Evolutionary conservation across 768 basidiomycete species (phyloP).

Genomic region (Ramaria sp.): DNA sequence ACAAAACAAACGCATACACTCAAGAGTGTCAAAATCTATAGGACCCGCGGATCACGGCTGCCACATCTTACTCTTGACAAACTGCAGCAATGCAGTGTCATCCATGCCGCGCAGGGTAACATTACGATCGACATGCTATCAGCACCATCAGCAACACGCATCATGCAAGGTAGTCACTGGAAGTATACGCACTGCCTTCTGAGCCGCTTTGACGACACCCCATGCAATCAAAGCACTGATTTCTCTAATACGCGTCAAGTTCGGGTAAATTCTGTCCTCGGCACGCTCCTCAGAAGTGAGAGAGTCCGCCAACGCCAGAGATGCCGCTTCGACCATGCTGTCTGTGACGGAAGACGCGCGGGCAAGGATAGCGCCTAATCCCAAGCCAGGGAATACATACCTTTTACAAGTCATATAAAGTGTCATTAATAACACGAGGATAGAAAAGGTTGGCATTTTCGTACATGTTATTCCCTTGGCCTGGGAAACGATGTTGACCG

Average conservation of each 20-base stretch:
- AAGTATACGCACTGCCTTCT: slow-evolving; percentile 45
- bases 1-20: no score
- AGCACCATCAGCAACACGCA: slow-evolving; percentile 24
- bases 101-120: slow-evolving; percentile 41
- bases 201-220: slow-evolving; percentile 70
- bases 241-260: slow-evolving; percentile 71
- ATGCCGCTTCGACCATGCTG: slow-evolving; percentile 81
- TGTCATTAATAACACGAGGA: background rate
- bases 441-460: slow-evolving; percentile 34
- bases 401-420: slow-evolving; percentile 8
- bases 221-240: slow-evolving; percentile 69
- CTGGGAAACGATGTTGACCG: slow-evolving; percentile 53
- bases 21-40: background rate
- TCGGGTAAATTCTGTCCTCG: slow-evolving; percentile 69
- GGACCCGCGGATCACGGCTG: slow-evolving; percentile 28
- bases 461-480: slow-evolving; percentile 92
- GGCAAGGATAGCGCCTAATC: slow-evolving; percentile 68
- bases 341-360: slow-evolving; percentile 65
- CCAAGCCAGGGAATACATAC: slow-evolving; percentile 42
- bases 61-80: slow-evolving; percentile 66
- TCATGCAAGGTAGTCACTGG: background rate
- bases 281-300: slow-evolving; percentile 60
- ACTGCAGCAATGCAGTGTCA: slow-evolving; percentile 42
- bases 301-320: slow-evolving; percentile 67
- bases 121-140: slow-evolving; percentile 44